These are phyloP conservation scores for Xylaria acuta DNA, from an alignment of 495 filamentous ascomycete species.

Conservation along the genomic window DNA sequence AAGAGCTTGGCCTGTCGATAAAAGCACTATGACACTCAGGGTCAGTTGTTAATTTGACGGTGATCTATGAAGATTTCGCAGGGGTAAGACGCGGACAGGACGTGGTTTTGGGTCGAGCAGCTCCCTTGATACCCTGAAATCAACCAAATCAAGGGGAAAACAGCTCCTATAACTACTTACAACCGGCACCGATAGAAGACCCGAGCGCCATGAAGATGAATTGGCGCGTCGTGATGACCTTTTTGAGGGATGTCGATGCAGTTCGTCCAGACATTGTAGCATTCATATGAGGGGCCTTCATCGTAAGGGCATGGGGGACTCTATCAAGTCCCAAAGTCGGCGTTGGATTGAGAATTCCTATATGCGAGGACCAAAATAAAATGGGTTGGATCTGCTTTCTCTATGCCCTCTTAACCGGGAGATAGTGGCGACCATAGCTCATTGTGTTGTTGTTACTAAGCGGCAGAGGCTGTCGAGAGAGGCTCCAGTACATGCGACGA, in stretches of 20 bases:
- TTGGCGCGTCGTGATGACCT: conserved; percentile 52
- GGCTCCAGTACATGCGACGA: neutral
- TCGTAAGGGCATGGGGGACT: neutral
- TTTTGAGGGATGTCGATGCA: conserved; percentile 26
- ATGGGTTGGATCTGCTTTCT: neutral
- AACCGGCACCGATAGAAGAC: conserved; percentile 69
- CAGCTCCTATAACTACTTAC: neutral
- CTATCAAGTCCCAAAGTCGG: neutral
- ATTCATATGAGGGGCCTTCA: neutral
- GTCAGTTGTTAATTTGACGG: neutral
- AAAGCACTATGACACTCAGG: conserved; percentile 49
- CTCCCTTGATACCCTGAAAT: neutral
- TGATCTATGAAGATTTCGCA: neutral
- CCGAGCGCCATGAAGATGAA: conserved; percentile 66
- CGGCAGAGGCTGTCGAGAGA: neutral
- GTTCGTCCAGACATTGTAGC: neutral
- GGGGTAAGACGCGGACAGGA: neutral
- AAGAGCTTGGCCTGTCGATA: conserved; percentile 66
- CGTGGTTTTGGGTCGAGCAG: neutral
- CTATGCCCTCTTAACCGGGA: neutral
- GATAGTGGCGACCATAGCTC: neutral
- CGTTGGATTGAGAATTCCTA: neutral
- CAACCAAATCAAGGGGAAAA: neutral
- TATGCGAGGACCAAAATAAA: neutral
- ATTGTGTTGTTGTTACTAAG: neutral